Base-by-base conservation (phyloP, 208 protist species). In the Wallacemonas rigidus region DNA sequence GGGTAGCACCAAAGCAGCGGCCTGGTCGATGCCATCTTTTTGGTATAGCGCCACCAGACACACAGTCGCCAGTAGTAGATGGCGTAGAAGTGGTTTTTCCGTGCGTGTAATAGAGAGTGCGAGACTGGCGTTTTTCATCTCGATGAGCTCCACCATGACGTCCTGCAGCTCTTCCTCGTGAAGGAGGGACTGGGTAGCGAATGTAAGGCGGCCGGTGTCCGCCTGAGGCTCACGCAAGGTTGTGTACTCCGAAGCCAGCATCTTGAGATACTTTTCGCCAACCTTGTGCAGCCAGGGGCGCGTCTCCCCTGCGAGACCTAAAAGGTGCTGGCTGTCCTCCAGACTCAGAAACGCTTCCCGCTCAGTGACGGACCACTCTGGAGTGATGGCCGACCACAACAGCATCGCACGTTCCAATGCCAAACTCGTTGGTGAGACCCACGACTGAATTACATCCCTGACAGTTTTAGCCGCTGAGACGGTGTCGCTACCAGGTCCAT, bases 241-340 rank as follows among this genome's bases (percentile, higher is more conserved):
- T 5, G 85, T 76, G 70, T 80, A 86, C 71, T 89, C 79, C 14
- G 79, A 85, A 7, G 81, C 79, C 35, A 81, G 53, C 57, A 74
- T 69, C 60, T 90, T 87, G 1, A 79, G 69, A 64, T 82, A 82
- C 53, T 83, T 90, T 39, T 75, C 72, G 6, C 69, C 60, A 9
- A 77, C 75, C 2, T 63, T 12, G 38, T n/a, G 56, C 2, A 40
- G 6, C 72, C 77, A 82, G 44, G 71, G 60, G 17, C 44, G 38
- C 2, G 77, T 61, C 5, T 62, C 56, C 9, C 15, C 9, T 9
- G 17, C 62, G 8, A 54, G 62, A 14, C 5, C 47, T 6, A 48
- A 35, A n/a, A 67, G 47, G 17, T 38, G 17, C 44, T 67, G 26
- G 44, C 56, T 36, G 36, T 62, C 56, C 17, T 4, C 17, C 5